Conservation (phyloP, 2,329 filamentous ascomycete genomes). For the Amauroascus niger region DNA sequence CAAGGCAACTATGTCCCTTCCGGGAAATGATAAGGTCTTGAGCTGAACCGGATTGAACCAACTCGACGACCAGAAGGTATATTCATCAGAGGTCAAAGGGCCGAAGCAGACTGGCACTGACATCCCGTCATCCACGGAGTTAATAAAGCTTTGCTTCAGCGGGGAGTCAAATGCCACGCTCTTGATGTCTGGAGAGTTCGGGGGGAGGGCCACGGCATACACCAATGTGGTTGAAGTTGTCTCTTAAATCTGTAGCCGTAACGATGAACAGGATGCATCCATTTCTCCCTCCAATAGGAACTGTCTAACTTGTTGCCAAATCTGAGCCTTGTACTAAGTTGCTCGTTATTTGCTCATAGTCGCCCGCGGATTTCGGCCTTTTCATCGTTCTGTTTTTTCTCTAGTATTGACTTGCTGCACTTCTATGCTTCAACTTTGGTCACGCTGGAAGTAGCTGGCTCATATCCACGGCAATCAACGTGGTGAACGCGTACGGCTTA, state of each 20-base stretch:
- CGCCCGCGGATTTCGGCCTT: no score
- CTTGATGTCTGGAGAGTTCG: no score
- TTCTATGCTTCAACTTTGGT: not conserved
- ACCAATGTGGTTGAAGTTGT: not conserved
- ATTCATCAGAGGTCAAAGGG: not conserved
- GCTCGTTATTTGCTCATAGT: no score
- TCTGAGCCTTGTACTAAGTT: no score
- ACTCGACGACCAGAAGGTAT: not conserved
- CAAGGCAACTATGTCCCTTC: not conserved
- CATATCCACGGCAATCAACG: constrained; percentile 6
- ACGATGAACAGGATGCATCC: not conserved
- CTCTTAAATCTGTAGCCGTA: not conserved
- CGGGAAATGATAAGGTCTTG: not conserved
- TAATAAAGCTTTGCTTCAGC: no score
- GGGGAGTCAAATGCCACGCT: no score
- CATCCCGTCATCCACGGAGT: no score
- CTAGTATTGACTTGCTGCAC: no score
- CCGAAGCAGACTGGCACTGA: no score
- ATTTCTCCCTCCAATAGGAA: not conserved
- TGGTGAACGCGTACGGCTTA: constrained; percentile 25
- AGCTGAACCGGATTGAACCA: not conserved
- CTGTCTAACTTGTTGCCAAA: no score
- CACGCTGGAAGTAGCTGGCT: constrained; percentile 8
- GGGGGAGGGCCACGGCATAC: not conserved
- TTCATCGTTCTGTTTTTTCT: no score